Base-by-base conservation (phyloP, 2,329 filamentous ascomycete genomes). In the Fusarium tupiense region DNA sequence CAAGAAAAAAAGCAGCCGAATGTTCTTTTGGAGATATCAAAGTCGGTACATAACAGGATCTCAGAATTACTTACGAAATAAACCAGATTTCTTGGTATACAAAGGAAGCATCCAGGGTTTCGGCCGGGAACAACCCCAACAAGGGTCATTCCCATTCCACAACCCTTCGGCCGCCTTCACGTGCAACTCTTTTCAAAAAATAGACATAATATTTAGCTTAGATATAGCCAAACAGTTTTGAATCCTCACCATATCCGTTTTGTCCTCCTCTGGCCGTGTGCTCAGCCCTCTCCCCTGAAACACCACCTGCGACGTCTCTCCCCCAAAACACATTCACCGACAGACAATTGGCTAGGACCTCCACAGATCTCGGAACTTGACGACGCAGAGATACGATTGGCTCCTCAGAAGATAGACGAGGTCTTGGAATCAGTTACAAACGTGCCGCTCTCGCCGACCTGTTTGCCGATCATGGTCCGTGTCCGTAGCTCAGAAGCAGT, bases 251-350 rank as follows among this genome's bases (percentile, higher is more conserved):
- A 40, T 3, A 56, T 5, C 24, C 24, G 52, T 56, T 29, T 41
- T 41, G 35, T 10, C 52, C 24, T 8, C 3, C 3, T 6, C 52
- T 31, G 35, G 24, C 35, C 24, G 2, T 56, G 35, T 41, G 52
- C 35, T 56, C 35, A 56, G 52, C 52, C 52, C 52, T 56, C 35
- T 41, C 52, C n/a, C 65, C 64, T 68, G 64, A 68, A 68, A 68
- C 65, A 6, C 24, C 22, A 53, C 46, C 33, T 43, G 64, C 46
- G 29, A 24, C 53, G n/a, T 37, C 17, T n/a, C 16, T 33, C 12
- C 29, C 63, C 14, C 26, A 24, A 46, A 68, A 43, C 54, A 11
- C 35, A 8, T 8, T 37, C 46, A 9, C 12, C 9, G 13, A 3
- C 9, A 26, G 7, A 2, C 29, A 1, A 68, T 68, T 68, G 65